Base-by-base conservation (phyloP, 2,329 filamentous ascomycete species). In the Elsinoe necatrix region DNA sequence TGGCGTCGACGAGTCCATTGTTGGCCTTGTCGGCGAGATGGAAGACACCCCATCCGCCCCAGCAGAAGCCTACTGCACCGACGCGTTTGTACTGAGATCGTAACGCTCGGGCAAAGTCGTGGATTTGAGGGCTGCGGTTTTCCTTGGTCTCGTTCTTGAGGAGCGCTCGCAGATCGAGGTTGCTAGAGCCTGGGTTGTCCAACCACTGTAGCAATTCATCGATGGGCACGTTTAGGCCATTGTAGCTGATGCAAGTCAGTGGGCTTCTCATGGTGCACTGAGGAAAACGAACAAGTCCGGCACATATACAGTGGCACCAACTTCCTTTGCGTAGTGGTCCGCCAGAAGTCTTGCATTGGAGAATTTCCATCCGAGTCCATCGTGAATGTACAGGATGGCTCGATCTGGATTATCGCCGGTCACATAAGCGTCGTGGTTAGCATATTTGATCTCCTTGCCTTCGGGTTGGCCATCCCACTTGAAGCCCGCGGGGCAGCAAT, bases 11-110 rank as follows among this genome's bases (percentile, higher is more conserved):
- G 1, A 80, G 64, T 9, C 56, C 42, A 1, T 63, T 60, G n/a
- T 69, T 59, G 11, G 65, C 67, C 57, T 73, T 72, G 1, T 72
- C 68, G 0, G 69, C 78, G 0, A 80, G 71, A 1, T 73, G 72
- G 57, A 78, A 73, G 2, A 68, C 68, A 0, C 73, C 77, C 78
- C 77, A 80, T 4, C 75, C 76, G 12, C 77, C 77, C 55, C 72
- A 80, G 66, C 77, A 80, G 61, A 70, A 80, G 1, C 77, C 77
- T 1, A 77, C 65, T 0, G 74, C 76, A 2, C 67, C 77, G 9
- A 77, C 59, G 34, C 67, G 71, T 4, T 61, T 60, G 61, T 72
- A 66, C 54, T 67, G 62, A 8, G 57, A 47, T 2, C 68, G 64
- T 47, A 77, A 65, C 0, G 67, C 67, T 31, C 62, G 60, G 2